Evolutionary conservation across 352 stramenopile species (phyloP).

Genomic region (Phytopythium oedochilum): DNA sequence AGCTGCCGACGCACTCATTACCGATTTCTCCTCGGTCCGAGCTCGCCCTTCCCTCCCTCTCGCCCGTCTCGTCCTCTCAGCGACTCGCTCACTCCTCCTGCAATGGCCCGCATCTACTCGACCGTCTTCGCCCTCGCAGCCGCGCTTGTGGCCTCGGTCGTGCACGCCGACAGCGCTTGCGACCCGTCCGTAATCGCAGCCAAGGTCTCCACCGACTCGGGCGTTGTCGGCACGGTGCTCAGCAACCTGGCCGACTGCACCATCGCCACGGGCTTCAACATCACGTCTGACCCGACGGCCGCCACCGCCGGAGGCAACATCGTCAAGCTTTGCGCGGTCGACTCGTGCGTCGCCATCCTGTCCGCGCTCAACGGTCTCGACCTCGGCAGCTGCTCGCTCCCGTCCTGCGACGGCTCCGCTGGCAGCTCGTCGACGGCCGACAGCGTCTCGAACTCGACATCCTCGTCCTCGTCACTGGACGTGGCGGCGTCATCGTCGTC

Average conservation of each 20-base stretch:
- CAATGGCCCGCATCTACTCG: conserved; percentile 4
- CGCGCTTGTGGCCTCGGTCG: neutral
- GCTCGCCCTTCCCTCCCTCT: neutral
- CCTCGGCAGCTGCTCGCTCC: conserved; percentile 4
- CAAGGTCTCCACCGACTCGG: neutral
- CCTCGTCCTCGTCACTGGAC: neutral
- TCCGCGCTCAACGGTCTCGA: conserved; percentile 3
- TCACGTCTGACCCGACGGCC: conserved; percentile 2
- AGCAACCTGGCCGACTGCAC: conserved; percentile 2
- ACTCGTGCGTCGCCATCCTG: conserved; percentile 2
- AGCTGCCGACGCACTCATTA: no score
- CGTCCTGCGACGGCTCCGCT: conserved; percentile 1
- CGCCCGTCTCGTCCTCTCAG: neutral
- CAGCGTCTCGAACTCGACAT: neutral
- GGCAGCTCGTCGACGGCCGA: neutral
- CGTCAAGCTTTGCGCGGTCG: neutral
- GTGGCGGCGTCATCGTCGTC: neutral
- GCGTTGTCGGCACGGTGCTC: neutral
- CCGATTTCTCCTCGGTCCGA: neutral
- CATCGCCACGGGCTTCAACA: conserved; percentile 4
- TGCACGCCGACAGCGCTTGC: conserved; percentile 1
- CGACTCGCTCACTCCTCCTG: neutral
- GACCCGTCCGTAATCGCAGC: neutral
- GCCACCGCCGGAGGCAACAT: neutral
- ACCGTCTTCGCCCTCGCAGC: neutral